These are phyloP conservation scores for Scutellaria baicalensis DNA, from an alignment of 257 asterid genomes.

Conservation along the genomic window DNA sequence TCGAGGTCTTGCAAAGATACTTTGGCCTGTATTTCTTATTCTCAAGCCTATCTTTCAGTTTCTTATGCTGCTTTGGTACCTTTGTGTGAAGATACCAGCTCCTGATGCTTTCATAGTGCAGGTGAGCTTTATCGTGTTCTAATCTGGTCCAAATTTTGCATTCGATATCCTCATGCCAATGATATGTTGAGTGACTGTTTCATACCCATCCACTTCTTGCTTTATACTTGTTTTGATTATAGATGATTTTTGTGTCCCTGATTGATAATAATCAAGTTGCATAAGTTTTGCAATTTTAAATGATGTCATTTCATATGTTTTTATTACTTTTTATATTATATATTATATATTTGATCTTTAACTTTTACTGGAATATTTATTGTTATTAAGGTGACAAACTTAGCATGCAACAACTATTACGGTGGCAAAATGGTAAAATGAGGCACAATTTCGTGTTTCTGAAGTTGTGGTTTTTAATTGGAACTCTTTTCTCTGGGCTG, in stretches of 20 bases:
- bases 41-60: constrained; percentile 78
- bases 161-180: neutral
- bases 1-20: constrained; percentile 53
- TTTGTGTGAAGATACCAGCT: constrained; percentile 73
- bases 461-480: neutral
- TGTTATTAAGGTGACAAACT: neutral
- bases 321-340: neutral
- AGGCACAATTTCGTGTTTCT: neutral
- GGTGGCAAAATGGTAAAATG: neutral
- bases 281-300: neutral
- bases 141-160: neutral
- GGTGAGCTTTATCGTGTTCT: constrained; percentile 41
- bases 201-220: constrained; percentile 1
- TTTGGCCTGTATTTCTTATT: constrained; percentile 71
- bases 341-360: neutral
- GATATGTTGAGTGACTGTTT: neutral
- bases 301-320: neutral
- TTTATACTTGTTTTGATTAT: neutral
- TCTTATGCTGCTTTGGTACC: constrained; percentile 85
- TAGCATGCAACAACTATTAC: neutral
- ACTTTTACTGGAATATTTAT: neutral
- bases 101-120: constrained; percentile 92
- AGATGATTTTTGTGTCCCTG: neutral
- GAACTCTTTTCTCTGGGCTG: neutral
- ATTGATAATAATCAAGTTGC: neutral